Base-by-base conservation (phyloP, 495 filamentous ascomycete genomes). In the Aspergillus nanangensis region DNA sequence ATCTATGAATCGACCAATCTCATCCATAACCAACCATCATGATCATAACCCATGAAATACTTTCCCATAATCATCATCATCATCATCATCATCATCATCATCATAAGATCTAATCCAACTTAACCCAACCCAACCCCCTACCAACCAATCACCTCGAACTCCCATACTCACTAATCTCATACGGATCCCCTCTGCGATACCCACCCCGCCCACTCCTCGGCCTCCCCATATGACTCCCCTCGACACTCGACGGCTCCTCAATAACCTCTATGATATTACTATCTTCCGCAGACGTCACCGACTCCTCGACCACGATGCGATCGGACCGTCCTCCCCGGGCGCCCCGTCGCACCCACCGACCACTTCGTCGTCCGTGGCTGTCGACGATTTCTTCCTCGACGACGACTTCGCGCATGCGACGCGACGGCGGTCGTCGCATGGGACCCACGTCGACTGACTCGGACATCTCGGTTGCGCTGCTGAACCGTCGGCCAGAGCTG, bases 401-500 rank as follows among this genome's bases (percentile, higher is more conserved):
- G n/a, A n/a, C n/a, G n/a, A n/a, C n/a, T n/a, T n/a, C n/a, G n/a
- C n/a, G n/a, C n/a, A n/a, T n/a, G n/a, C n/a, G n/a, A n/a, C n/a
- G n/a, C n/a, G n/a, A n/a, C n/a, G n/a, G n/a, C n/a, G n/a, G n/a
- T n/a, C n/a, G n/a, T n/a, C n/a, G n/a, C n/a, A n/a, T n/a, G n/a
- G n/a, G n/a, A n/a, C n/a, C n/a, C n/a, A n/a, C 50, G 40, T 66
- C 57, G 37, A 70, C 63, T n/a, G n/a, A n/a, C n/a, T n/a, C n/a
- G n/a, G 32, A 56, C 41, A 36, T 57, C 35, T 9, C 52, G 41
- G 37, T 52, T 40, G 56, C 55, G 11, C 51, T 50, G 21, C 62
- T 57, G 8, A 57, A 56, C 3, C 57, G 37, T 1, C 58, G 62
- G 27, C 66, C 63, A 3, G 75, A 73, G n/a, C 77, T 63, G 52